phyloP scores from a whole-genome alignment of 2,329 filamentous ascomycete species.

The Cladosporium halotolerans region DNA sequence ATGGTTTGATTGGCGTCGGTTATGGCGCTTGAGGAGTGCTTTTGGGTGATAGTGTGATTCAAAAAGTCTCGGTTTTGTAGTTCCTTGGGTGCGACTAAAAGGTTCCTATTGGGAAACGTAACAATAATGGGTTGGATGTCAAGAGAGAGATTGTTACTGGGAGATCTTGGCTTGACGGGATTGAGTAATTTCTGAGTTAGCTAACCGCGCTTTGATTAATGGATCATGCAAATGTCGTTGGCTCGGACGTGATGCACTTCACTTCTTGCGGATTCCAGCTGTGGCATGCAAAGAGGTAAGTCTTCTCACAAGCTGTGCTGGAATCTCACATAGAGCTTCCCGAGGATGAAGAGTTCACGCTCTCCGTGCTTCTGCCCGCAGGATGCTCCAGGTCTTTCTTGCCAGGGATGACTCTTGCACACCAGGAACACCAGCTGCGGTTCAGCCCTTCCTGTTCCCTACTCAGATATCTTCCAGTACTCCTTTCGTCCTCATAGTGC shows the following conservation, averaged over 20 bases:
- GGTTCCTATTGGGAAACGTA: no score
- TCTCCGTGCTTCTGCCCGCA: conserved; percentile 19
- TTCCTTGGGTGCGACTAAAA: no score
- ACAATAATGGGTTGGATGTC: no score
- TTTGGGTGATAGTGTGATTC: no score
- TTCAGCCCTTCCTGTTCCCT: conserved; percentile 62
- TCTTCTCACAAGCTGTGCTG: not conserved
- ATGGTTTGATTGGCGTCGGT: not conserved
- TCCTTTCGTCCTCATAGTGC: conserved; percentile 74
- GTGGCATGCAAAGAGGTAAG: not conserved
- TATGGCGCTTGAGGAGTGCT: not conserved
- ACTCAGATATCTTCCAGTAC: conserved; percentile 58
- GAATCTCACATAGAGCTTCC: not conserved
- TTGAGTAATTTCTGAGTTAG: no score
- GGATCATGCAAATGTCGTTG: no score
- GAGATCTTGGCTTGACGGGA: no score
- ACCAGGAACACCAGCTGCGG: conserved; percentile 92
- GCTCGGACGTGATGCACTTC: no score
- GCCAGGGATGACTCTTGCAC: conserved; percentile 48
- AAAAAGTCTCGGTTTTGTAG: no score
- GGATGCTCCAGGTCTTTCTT: conserved; percentile 23
- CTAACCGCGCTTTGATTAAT: no score
- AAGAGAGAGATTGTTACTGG: no score
- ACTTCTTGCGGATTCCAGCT: no score
- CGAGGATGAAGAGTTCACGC: conserved; percentile 19